Conservation (phyloP, 2,329 filamentous ascomycete species). For the Fusarium dimerum region DNA sequence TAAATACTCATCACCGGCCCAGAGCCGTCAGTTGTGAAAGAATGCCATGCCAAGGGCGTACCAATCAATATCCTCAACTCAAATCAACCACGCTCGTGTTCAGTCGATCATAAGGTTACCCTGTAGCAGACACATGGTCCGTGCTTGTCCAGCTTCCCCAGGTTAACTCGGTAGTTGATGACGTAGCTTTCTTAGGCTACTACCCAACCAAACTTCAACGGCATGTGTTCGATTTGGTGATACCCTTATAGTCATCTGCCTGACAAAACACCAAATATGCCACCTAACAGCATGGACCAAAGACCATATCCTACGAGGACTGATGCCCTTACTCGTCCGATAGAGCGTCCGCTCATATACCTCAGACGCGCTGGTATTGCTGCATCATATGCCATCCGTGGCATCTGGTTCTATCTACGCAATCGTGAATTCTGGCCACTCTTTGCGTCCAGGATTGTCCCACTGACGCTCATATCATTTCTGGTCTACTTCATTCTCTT, state of each 20-base stretch:
- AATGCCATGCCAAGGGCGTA: not conserved
- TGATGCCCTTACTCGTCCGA: slow-evolving; percentile 20
- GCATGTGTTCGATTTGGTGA: slow-evolving; percentile 9
- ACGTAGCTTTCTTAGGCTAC: not conserved
- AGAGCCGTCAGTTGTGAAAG: too few species aligned
- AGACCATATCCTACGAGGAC: slow-evolving; percentile 14
- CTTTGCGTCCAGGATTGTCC: slow-evolving; percentile 74
- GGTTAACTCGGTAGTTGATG: not conserved
- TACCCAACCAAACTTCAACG: not conserved
- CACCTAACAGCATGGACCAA: slow-evolving; percentile 8
- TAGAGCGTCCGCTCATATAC: slow-evolving; percentile 44
- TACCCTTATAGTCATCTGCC: slow-evolving; percentile 9
- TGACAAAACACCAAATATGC: slow-evolving; percentile 14
- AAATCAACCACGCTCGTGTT: not conserved
- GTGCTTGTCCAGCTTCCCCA: not conserved
- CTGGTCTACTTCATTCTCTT: slow-evolving; percentile 87
- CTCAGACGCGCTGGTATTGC: slow-evolving; percentile 46
- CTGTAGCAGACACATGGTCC: not conserved
- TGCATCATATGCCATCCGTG: slow-evolving; percentile 62
- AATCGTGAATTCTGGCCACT: slow-evolving; percentile 83
- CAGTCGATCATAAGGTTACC: not conserved
- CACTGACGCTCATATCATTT: slow-evolving; percentile 77
- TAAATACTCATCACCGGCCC: too few species aligned
- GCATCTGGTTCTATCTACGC: slow-evolving; percentile 78
- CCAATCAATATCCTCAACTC: not conserved